Evolutionary conservation across 495 filamentous ascomycete species (phyloP).

Genomic region (Apiosordaria backusii): DNA sequence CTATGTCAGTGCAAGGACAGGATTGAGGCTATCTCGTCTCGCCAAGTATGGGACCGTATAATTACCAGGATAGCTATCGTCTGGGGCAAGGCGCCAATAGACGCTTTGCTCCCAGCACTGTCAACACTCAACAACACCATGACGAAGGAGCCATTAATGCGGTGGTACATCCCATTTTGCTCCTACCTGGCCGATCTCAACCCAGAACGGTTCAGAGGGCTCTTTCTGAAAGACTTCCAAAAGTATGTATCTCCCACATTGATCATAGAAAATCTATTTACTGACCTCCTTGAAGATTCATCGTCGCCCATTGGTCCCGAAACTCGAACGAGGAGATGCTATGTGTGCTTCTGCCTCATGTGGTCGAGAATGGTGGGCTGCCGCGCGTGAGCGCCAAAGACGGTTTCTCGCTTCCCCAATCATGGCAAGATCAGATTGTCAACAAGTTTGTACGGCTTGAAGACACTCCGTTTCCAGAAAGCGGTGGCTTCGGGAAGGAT

Average conservation of each 20-base stretch:
- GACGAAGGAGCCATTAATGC: constrained; percentile 57
- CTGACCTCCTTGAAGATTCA: constrained; percentile 52
- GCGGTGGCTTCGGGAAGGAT: constrained; percentile 48
- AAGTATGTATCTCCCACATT: constrained; percentile 46
- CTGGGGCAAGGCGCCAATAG: constrained; percentile 73
- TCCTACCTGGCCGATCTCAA: constrained; percentile 70
- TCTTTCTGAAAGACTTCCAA: constrained; percentile 77
- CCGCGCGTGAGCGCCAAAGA: constrained; percentile 49
- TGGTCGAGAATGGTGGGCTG: constrained; percentile 55
- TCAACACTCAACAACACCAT: constrained; percentile 60
- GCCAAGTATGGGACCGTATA: constrained; percentile 50
- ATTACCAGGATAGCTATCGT: constrained; percentile 64
- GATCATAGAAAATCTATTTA: not conserved
- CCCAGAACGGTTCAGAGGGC: constrained; percentile 67
- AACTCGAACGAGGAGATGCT: constrained; percentile 61
- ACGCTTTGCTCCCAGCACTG: constrained; percentile 67
- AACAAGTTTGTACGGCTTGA: constrained; percentile 58
- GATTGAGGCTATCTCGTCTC: constrained; percentile 40
- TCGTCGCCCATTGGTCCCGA: constrained; percentile 66
- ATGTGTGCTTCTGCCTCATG: constrained; percentile 64
- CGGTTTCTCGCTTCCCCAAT: constrained; percentile 57
- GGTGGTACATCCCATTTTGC: constrained; percentile 79
- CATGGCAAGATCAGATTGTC: constrained; percentile 67
- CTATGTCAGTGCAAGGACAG: constrained; percentile 33
- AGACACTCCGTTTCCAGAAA: constrained; percentile 54